A percentile compares a stretch with the other conserved stretches of the same genome.
phyloP scores from a whole-genome alignment of 176 grass and related monocot species.

The Oryza brachyantha region DNA sequence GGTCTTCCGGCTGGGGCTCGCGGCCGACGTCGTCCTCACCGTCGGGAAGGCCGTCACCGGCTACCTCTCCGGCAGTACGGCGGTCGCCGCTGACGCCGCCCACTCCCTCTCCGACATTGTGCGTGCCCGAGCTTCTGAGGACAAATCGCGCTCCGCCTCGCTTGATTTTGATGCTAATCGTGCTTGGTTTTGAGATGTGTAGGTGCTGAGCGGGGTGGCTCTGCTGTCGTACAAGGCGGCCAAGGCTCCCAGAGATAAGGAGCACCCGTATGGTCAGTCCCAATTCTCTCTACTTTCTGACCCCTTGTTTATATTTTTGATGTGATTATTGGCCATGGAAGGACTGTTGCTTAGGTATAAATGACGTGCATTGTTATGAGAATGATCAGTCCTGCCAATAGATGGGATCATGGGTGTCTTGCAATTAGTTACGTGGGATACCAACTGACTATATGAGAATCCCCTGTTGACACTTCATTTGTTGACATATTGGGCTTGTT shows the following conservation, averaged over 20 bases:
- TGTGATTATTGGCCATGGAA: background rate
- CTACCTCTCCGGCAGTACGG: constrained; percentile 88
- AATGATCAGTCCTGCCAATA: background rate
- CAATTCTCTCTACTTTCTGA: background rate
- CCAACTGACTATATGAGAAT: background rate
- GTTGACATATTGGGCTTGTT: no score
- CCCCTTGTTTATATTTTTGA: background rate
- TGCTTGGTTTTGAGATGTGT: background rate
- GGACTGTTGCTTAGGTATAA: background rate
- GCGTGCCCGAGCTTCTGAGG: background rate
- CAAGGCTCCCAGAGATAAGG: constrained; percentile 74
- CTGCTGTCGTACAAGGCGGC: constrained; percentile 78
- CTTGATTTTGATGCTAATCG: constrained; percentile 17
- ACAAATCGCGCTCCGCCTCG: background rate
- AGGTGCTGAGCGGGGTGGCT: constrained; percentile 89
- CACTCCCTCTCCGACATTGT: constrained; percentile 96
- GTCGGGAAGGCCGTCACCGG: constrained; percentile 63
- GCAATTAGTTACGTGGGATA: background rate
- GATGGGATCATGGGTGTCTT: background rate
- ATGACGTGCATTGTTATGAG: background rate
- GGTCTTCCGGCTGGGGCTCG: constrained; percentile 76
- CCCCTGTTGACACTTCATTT: background rate
- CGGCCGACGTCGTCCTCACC: constrained; percentile 56
- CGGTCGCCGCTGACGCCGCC: constrained; percentile 79
- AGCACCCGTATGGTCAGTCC: constrained; percentile 89